Evolutionary conservation across 495 filamentous ascomycete species (phyloP).

Genomic region (Terfezia claveryi): DNA sequence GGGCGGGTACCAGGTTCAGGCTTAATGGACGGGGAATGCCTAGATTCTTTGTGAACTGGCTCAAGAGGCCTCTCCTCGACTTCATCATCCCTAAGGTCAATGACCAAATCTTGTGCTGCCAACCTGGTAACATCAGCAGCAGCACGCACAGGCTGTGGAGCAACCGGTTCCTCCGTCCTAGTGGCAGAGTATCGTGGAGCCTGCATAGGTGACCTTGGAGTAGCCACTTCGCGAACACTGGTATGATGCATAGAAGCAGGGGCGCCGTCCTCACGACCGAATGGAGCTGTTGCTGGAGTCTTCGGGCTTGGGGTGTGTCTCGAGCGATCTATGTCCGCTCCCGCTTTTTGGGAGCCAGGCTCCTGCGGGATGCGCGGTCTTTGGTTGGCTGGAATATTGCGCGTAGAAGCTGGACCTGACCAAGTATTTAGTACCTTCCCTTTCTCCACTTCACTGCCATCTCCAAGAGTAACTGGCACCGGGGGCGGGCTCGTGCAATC

Average conservation of each 20-base stretch:
- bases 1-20: conserved; percentile 70
- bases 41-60: not conserved
- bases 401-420: not conserved
- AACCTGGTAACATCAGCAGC: not conserved
- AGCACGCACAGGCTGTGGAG: not conserved
- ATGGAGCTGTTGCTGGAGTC: too few relatives aligned
- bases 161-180: not conserved
- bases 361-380: too few relatives aligned
- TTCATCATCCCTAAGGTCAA: not conserved
- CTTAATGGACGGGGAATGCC: conserved; percentile 40
- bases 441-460: not conserved
- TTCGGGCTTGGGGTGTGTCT: too few relatives aligned
- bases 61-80: not conserved
- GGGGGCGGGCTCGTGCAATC: not conserved
- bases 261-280: too few relatives aligned
- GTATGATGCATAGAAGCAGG: not conserved
- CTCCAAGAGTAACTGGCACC: too few relatives aligned
- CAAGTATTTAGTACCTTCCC: not conserved
- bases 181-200: not conserved
- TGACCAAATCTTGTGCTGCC: not conserved
- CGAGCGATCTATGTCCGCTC: too few relatives aligned
- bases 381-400: too few relatives aligned
- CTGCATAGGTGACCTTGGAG: too few relatives aligned
- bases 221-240: not conserved
- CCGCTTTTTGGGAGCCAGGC: too few relatives aligned